phyloP scores from a whole-genome alignment of 768 basidiomycete genomes.

The Strobilomyces confusus region DNA sequence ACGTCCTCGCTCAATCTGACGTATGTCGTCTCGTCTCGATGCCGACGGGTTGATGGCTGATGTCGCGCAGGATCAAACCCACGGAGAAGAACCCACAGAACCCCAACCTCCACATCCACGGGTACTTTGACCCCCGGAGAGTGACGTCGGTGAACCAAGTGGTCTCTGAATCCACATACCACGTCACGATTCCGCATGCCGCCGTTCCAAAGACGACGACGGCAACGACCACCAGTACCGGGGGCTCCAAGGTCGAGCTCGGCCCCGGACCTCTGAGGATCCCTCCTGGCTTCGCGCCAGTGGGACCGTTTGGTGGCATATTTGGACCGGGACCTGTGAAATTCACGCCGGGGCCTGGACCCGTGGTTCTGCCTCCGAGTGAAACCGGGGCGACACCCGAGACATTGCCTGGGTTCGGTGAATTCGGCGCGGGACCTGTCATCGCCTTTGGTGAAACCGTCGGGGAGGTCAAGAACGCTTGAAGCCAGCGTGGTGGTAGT shows the following conservation, averaged over 20 bases:
- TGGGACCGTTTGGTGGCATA: conserved; percentile 17
- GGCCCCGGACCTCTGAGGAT: conserved; percentile 15
- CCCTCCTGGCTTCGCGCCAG: background rate
- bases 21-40: conserved; percentile 23
- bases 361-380: conserved; percentile 15
- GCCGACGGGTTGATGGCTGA: background rate
- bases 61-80: conserved; percentile 23
- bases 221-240: background rate
- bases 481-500: background rate
- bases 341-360: conserved; percentile 12
- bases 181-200: conserved; percentile 21
- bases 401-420: conserved; percentile 24
- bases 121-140: conserved; percentile 35
- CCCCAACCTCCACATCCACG: conserved; percentile 15
- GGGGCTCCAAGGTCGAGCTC: conserved; percentile 17
- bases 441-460: conserved; percentile 27
- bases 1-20: conserved; percentile 38
- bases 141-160: conserved; percentile 33
- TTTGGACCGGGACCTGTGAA: conserved; percentile 24
- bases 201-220: conserved; percentile 16
- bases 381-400: conserved; percentile 24
- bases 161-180: conserved; percentile 23
- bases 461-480: conserved; percentile 9
- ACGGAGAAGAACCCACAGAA: conserved; percentile 24
- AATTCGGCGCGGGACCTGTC: conserved; percentile 27